A percentile compares a stretch with the other conserved stretches of the same genome.
These are phyloP conservation scores for Ophiosphaerella korrae DNA, from an alignment of 2,329 filamentous ascomycete genomes.

Conservation along the genomic window DNA sequence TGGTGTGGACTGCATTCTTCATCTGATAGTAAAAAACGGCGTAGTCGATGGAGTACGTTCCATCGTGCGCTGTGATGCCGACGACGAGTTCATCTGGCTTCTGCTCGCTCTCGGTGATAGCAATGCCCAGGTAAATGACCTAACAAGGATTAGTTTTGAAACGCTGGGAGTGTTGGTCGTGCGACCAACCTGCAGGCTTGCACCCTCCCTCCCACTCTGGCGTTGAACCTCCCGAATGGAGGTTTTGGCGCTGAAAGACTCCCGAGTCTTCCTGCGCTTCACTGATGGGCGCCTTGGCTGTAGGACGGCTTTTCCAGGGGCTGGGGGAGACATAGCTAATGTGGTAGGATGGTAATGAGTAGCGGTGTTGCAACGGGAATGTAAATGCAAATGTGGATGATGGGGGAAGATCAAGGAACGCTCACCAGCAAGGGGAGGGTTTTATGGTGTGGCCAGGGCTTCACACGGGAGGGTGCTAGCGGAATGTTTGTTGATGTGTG, in stretches of 20 bases:
- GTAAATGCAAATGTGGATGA: too few species aligned
- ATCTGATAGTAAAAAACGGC: constrained; percentile 34
- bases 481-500: not conserved
- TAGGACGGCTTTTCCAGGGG: too few species aligned
- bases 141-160: constrained; percentile 11
- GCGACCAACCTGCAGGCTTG: not conserved
- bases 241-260: not conserved
- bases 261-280: not conserved
- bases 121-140: constrained; percentile 65
- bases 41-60: constrained; percentile 76
- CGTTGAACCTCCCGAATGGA: not conserved
- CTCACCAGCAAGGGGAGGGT: too few species aligned
- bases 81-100: constrained; percentile 52
- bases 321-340: too few species aligned
- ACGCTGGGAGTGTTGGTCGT: too few species aligned
- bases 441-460: not conserved
- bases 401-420: too few species aligned
- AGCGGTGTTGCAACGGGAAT: too few species aligned
- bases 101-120: constrained; percentile 59
- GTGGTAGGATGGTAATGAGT: too few species aligned
- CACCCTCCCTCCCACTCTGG: not conserved
- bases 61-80: constrained; percentile 70
- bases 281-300: not conserved
- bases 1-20: not conserved
- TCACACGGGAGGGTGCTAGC: not conserved